A percentile compares a stretch with the other conserved stretches of the same genome.
These are phyloP conservation scores for Lithospermum erythrorhizon DNA, from an alignment of 257 asterid species.

Conservation along the genomic window DNA sequence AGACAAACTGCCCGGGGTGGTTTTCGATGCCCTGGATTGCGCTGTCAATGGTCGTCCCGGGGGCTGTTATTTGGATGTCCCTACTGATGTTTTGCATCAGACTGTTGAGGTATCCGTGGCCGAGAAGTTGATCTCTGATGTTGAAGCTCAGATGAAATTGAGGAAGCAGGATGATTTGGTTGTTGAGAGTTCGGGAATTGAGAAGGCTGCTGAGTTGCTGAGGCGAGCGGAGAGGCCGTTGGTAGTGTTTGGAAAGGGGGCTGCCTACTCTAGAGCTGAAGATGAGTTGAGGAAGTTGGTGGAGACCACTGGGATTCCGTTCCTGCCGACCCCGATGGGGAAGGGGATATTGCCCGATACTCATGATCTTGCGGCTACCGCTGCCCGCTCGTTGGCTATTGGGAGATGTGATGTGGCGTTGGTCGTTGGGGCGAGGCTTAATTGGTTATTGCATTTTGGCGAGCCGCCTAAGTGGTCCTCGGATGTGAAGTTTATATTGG, in stretches of 20 bases:
- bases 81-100: constrained; percentile 73
- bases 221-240: constrained; percentile 76
- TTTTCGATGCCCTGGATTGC: constrained; percentile 55
- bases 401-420: constrained; percentile 84
- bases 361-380: constrained; percentile 81
- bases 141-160: background rate
- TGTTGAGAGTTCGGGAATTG: constrained; percentile 26
- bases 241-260: constrained; percentile 88
- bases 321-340: constrained; percentile 91
- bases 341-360: constrained; percentile 69
- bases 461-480: constrained; percentile 87
- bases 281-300: constrained; percentile 41
- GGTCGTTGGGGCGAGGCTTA: constrained; percentile 81
- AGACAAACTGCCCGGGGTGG: constrained; percentile 38
- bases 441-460: constrained; percentile 87
- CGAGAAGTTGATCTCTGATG: constrained; percentile 32
- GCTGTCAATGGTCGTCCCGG: constrained; percentile 63
- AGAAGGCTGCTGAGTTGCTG: constrained; percentile 55
- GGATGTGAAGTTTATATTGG: constrained; percentile 73
- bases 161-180: too few species aligned
- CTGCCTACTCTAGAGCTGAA: constrained; percentile 67
- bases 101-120: constrained; percentile 46
- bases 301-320: constrained; percentile 71
- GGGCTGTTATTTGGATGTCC: constrained; percentile 73
- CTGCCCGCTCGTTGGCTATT: constrained; percentile 78